phyloP scores from a whole-genome alignment of 1,284 basidiomycete genomes.

The Macrocybe sp. region DNA sequence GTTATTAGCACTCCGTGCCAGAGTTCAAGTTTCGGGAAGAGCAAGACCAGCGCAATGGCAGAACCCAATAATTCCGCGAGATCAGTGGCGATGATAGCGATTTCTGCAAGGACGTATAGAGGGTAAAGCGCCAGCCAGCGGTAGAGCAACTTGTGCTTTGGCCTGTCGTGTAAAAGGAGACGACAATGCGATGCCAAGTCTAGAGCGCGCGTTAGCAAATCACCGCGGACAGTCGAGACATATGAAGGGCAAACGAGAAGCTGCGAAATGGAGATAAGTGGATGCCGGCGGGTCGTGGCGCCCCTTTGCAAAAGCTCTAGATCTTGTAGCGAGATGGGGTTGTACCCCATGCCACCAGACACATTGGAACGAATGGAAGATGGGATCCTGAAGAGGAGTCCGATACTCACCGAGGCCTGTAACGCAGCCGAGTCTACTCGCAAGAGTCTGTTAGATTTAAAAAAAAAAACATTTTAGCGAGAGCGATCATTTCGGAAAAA shows the following conservation, averaged over 20 bases:
- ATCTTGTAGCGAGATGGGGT: too few species aligned
- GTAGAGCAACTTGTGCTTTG: constrained; percentile 53
- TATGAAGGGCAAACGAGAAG: too few species aligned
- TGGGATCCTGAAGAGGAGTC: too few species aligned
- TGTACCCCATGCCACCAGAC: too few species aligned
- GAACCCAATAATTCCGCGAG: constrained; percentile 75
- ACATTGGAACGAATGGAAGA: too few species aligned
- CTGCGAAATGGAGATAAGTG: too few species aligned
- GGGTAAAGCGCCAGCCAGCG: constrained; percentile 71
- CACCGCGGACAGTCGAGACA: too few species aligned
- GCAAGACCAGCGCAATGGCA: constrained; percentile 60
- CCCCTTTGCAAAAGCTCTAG: too few species aligned
- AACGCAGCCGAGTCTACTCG: constrained; percentile 62
- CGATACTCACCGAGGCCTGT: constrained; percentile 55
- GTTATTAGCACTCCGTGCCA: constrained; percentile 85
- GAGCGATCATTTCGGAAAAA: too few species aligned
- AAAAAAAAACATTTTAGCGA: too few species aligned
- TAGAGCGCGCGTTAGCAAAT: constrained; percentile 16
- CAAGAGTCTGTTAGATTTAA: constrained; percentile 40
- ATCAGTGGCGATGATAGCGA: constrained; percentile 82
- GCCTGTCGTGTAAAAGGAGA: constrained; percentile 62
- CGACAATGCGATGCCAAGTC: constrained; percentile 75
- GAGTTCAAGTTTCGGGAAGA: constrained; percentile 77
- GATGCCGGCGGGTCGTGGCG: too few species aligned
- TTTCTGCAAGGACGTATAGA: constrained; percentile 64